Evolutionary conservation across 208 protist species (phyloP).

Genomic region (Leishmania lainsoni): DNA sequence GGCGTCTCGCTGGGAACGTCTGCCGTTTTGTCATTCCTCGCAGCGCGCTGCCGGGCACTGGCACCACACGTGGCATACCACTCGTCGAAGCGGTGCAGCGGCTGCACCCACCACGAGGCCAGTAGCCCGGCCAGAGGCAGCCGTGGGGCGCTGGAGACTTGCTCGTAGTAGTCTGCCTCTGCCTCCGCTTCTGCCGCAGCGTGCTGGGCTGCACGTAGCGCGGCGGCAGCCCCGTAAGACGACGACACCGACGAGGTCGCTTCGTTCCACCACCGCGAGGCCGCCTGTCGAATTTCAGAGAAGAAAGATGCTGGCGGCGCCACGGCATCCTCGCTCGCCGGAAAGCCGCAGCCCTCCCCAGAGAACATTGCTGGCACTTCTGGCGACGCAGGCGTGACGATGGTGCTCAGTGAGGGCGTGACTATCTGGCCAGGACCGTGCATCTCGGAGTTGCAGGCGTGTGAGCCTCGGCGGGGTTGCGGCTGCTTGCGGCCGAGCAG

Average conservation of each 20-base stretch:
- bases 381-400: slow-evolving; percentile 15
- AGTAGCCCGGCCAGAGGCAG: slow-evolving; percentile 26
- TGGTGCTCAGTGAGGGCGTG: slow-evolving; percentile 10
- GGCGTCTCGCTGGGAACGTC: background rate
- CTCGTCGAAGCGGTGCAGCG: slow-evolving; percentile 27
- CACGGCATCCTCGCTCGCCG: background rate
- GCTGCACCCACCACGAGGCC: slow-evolving; percentile 57
- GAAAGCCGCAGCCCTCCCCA: background rate
- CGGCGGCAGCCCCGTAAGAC: slow-evolving; percentile 2
- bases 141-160: slow-evolving; percentile 38
- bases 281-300: slow-evolving; percentile 13
- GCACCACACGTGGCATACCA: slow-evolving; percentile 24
- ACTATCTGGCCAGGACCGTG: slow-evolving; percentile 15
- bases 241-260: slow-evolving; percentile 5
- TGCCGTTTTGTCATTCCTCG: background rate
- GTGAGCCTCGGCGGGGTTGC: slow-evolving; percentile 20
- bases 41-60: background rate
- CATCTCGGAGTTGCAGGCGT: slow-evolving; percentile 25
- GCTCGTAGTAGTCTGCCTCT: slow-evolving; percentile 69
- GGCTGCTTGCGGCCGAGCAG: slow-evolving; percentile 82
- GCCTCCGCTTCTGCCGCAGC: slow-evolving; percentile 36
- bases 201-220: slow-evolving; percentile 17
- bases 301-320: slow-evolving; percentile 17
- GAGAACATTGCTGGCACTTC: slow-evolving; percentile 1
- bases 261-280: slow-evolving; percentile 26